Evolutionary conservation across 2,329 filamentous ascomycete species (phyloP).

Genomic region (Tolypocladium ophioglossoides): DNA sequence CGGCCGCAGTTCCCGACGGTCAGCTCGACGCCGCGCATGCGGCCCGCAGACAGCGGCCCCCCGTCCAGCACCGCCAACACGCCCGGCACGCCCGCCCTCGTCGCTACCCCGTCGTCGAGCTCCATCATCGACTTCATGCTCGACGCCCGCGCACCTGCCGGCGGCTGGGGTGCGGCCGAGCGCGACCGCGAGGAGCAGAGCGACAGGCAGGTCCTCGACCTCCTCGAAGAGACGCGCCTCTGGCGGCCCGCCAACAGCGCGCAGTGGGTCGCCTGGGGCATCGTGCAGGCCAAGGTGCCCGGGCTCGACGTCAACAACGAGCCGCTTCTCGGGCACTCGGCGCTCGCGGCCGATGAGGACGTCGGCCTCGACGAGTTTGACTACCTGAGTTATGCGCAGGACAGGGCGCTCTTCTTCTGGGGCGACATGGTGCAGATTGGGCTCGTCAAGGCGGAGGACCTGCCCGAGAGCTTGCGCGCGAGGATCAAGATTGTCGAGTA

Average conservation of each 20-base stretch:
- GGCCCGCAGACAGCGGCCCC: conserved; percentile 30
- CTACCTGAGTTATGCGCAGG: conserved; percentile 84
- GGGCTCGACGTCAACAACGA: conserved; percentile 44
- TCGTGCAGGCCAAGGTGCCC: conserved; percentile 84
- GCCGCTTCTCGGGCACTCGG: conserved; percentile 23
- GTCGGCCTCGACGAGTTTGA: conserved; percentile 72
- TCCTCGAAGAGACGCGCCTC: conserved; percentile 68
- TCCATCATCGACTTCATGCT: conserved; percentile 68
- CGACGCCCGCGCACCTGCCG: conserved; percentile 54
- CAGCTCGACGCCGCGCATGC: conserved; percentile 39
- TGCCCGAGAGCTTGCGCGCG: conserved; percentile 56
- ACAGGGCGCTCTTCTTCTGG: conserved; percentile 89
- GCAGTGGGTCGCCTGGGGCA: conserved; percentile 92
- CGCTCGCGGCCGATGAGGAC: conserved; percentile 31
- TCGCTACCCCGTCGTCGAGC: conserved; percentile 29
- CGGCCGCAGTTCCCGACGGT: conserved; percentile 52
- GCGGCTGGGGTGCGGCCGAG: conserved; percentile 42
- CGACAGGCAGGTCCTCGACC: conserved; percentile 56
- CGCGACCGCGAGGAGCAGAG: conserved; percentile 49
- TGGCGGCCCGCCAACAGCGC: conserved; percentile 86
- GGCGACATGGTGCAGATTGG: conserved; percentile 75
- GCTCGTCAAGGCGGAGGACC: conserved; percentile 61
- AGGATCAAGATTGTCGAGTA: conserved; percentile 62
- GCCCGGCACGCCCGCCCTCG: conserved; percentile 21
- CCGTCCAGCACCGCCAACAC: conserved; percentile 7